These are phyloP conservation scores for Ceratocystis smalleyi DNA, from an alignment of 2,329 filamentous ascomycete species.

Conservation along the genomic window DNA sequence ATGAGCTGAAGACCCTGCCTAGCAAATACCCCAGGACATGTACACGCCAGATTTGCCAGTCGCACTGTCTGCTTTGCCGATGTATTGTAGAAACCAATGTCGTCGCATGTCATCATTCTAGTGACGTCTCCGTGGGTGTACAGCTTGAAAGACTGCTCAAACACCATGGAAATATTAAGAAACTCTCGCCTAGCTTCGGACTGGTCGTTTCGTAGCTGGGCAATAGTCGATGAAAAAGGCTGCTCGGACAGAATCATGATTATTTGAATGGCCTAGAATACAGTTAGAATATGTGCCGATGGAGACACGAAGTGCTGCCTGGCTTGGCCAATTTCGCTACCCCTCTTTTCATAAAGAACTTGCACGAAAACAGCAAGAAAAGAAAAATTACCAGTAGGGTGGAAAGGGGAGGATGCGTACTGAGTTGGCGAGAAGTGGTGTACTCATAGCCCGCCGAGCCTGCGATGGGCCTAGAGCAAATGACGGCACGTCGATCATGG, in stretches of 20 bases:
- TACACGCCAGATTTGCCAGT: conserved; percentile 15
- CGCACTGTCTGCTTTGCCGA: conserved; percentile 19
- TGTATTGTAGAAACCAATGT: conserved; percentile 27
- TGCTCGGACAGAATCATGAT: conserved; percentile 26
- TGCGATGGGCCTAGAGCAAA: conserved; percentile 27
- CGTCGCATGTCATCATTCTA: conserved; percentile 24
- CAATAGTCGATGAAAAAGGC: conserved; percentile 22
- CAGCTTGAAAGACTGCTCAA: conserved; percentile 23
- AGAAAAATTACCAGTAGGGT: not conserved
- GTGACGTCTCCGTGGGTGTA: conserved; percentile 23
- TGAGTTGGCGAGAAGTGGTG: conserved; percentile 28
- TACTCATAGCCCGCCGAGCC: conserved; percentile 26
- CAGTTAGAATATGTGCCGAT: not conserved
- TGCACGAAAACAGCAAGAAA: not conserved
- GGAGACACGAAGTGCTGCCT: not conserved
- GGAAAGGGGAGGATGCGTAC: conserved; percentile 22
- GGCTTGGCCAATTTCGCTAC: not conserved
- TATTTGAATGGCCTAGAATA: conserved; percentile 25
- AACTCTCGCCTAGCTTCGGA: conserved; percentile 26
- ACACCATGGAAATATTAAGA: conserved; percentile 23
- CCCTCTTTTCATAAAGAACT: not conserved
- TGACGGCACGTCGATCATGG: conserved; percentile 19
- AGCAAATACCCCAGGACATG: conserved; percentile 16
- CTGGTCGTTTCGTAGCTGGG: conserved; percentile 21
- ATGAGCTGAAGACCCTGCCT: conserved; percentile 27